Conservation (phyloP, 805 yeast species). For the Spathaspora passalidarum region DNA sequence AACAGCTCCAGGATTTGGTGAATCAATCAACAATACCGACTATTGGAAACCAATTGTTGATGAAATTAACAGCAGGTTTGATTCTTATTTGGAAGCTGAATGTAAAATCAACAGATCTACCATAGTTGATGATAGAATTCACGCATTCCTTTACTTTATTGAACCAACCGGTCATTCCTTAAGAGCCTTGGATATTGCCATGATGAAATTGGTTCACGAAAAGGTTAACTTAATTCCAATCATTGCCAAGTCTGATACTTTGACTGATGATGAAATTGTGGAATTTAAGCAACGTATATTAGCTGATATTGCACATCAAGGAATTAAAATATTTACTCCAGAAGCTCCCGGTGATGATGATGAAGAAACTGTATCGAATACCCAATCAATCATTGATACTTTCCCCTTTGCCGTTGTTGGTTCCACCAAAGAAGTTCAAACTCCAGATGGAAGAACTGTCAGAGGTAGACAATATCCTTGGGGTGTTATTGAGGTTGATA, state of each 20-base stretch:
- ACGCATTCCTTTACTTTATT: slow-evolving; percentile 89
- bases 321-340: slow-evolving; percentile 73
- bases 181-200: slow-evolving; percentile 82
- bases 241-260: slow-evolving; percentile 90
- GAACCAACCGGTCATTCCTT: slow-evolving; percentile 97
- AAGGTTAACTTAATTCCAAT: slow-evolving; percentile 93
- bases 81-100: slow-evolving; percentile 85
- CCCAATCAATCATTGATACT: slow-evolving; percentile 61
- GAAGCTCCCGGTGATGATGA: slow-evolving; percentile 77
- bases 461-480: slow-evolving; percentile 95
- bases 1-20: slow-evolving; percentile 95
- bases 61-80: slow-evolving; percentile 83
- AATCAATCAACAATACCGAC: slow-evolving; percentile 61
- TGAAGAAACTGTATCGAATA: slow-evolving; percentile 70
- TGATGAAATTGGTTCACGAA: slow-evolving; percentile 83
- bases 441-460: slow-evolving; percentile 71
- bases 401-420: slow-evolving; percentile 96
- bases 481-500: slow-evolving; percentile 95
- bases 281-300: slow-evolving; percentile 74
- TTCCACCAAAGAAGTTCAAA: slow-evolving; percentile 68
- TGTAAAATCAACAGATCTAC: slow-evolving; percentile 73
- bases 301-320: slow-evolving; percentile 72
- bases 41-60: slow-evolving; percentile 91
- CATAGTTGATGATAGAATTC: slow-evolving; percentile 79
- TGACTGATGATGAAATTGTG: slow-evolving; percentile 80